These are phyloP conservation scores for Exophiala spinifera DNA, from an alignment of 2,329 filamentous ascomycete genomes.

Conservation along the genomic window DNA sequence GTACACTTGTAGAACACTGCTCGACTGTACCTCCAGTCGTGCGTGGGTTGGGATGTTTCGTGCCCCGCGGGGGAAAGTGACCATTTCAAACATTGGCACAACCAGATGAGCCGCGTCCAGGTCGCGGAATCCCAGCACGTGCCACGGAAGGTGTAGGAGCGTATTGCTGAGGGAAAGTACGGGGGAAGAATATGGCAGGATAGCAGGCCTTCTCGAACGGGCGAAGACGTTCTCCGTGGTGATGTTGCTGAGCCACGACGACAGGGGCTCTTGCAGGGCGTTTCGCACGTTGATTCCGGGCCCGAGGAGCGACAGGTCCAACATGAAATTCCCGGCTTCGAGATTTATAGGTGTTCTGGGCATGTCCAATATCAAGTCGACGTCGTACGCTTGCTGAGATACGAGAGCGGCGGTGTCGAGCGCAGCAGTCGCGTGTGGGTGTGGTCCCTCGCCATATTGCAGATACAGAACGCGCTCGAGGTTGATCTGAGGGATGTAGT, in stretches of 20 bases:
- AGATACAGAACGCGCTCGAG: constrained; percentile 62
- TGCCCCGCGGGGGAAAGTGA: constrained; percentile 60
- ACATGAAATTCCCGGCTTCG: constrained; percentile 88
- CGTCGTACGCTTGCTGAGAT: constrained; percentile 77
- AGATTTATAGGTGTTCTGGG: constrained; percentile 76
- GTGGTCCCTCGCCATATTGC: constrained; percentile 48
- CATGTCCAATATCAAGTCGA: constrained; percentile 70
- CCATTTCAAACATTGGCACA: constrained; percentile 69
- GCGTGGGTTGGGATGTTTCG: constrained; percentile 53
- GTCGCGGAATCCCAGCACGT: constrained; percentile 33
- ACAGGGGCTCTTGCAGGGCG: constrained; percentile 11
- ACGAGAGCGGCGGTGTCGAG: constrained; percentile 54
- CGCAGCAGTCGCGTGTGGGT: constrained; percentile 53
- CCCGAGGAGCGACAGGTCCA: constrained; percentile 69
- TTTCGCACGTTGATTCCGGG: constrained; percentile 8
- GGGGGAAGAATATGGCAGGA: constrained; percentile 77
- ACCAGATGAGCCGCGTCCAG: constrained; percentile 62
- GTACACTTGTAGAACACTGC: constrained; percentile 63
- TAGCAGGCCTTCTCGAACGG: constrained; percentile 67
- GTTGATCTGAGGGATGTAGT: constrained; percentile 64
- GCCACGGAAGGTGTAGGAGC: constrained; percentile 23
- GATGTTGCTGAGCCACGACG: constrained; percentile 28
- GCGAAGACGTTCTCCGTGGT: constrained; percentile 49
- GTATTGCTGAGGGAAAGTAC: constrained; percentile 54
- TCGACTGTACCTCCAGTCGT: constrained; percentile 66